A percentile compares a stretch with the other conserved stretches of the same genome.
phyloP scores from a whole-genome alignment of 805 yeast genomes.

The Schizosaccharomyces lindneri region DNA sequence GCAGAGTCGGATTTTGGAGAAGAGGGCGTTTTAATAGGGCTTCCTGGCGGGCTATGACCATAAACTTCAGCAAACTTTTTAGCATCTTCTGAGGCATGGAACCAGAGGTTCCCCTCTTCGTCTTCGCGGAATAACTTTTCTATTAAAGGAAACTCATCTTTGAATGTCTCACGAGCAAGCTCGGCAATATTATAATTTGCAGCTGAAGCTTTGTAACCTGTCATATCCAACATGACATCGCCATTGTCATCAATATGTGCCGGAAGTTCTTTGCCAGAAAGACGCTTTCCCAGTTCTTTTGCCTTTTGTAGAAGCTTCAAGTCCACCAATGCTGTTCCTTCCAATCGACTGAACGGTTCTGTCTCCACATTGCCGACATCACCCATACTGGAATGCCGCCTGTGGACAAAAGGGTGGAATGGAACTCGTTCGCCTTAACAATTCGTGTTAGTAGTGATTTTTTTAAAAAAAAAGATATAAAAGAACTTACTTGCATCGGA shows the following conservation, averaged over 20 bases:
- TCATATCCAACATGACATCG: slow-evolving; percentile 74
- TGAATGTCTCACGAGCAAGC: slow-evolving; percentile 41
- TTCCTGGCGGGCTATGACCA: background rate
- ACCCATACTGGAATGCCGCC: background rate
- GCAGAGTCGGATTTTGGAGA: background rate
- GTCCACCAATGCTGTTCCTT: slow-evolving; percentile 1
- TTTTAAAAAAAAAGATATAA: too few species aligned
- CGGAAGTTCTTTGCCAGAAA: slow-evolving; percentile 32
- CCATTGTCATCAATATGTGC: slow-evolving; percentile 73
- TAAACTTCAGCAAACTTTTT: background rate
- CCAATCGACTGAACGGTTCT: background rate
- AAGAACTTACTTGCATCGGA: background rate
- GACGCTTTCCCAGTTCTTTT: slow-evolving; percentile 30
- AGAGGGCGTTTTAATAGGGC: background rate
- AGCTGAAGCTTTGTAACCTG: slow-evolving; percentile 73
- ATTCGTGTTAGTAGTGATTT: too few species aligned
- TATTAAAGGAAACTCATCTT: slow-evolving; percentile 40
- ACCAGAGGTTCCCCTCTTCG: slow-evolving; percentile 15
- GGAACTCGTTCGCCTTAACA: background rate
- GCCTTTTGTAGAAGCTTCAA: background rate
- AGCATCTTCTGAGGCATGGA: slow-evolving; percentile 11
- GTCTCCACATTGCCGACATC: background rate
- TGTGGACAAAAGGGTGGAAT: background rate
- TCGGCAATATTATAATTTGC: slow-evolving; percentile 57
- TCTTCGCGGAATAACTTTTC: slow-evolving; percentile 13